These are phyloP conservation scores for Closterium sp. DNA, from an alignment of 139 green algal genomes.

Conservation along the genomic window DNA sequence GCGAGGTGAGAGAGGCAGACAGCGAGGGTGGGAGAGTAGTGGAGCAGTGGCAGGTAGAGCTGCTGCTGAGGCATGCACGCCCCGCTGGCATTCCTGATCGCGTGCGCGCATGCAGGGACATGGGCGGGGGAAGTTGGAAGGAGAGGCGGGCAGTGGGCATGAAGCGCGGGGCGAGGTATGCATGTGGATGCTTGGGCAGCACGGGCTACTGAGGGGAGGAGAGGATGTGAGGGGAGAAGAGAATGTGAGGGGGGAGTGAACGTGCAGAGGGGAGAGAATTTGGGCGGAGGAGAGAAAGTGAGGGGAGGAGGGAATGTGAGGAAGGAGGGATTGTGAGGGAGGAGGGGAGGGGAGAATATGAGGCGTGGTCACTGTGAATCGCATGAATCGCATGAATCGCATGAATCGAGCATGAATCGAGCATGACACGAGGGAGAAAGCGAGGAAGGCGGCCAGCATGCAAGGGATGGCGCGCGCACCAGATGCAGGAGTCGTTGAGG, in stretches of 20 bases:
- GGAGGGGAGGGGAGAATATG: background rate
- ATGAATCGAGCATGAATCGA: background rate
- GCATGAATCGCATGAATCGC: background rate
- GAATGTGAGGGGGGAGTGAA: background rate
- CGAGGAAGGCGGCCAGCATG: background rate
- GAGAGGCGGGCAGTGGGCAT: background rate
- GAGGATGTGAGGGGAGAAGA: background rate
- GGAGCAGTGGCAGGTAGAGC: background rate
- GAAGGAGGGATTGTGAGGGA: too few relatives aligned
- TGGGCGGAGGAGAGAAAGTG: background rate
- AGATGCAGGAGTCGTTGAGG: background rate
- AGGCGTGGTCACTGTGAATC: background rate
- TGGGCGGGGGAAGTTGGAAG: background rate
- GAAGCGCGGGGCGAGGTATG: background rate
- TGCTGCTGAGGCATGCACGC: background rate
- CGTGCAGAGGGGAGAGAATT: background rate
- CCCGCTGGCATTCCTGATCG: background rate
- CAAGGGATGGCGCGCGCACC: background rate
- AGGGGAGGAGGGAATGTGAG: background rate
- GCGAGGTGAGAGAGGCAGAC: background rate
- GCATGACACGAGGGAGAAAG: background rate
- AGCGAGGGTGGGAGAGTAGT: background rate
- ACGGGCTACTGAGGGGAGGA: background rate
- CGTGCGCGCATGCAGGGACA: background rate
- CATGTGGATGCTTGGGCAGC: background rate